phyloP scores from a whole-genome alignment of 305 asterid species.

The Plantago rigida region DNA sequence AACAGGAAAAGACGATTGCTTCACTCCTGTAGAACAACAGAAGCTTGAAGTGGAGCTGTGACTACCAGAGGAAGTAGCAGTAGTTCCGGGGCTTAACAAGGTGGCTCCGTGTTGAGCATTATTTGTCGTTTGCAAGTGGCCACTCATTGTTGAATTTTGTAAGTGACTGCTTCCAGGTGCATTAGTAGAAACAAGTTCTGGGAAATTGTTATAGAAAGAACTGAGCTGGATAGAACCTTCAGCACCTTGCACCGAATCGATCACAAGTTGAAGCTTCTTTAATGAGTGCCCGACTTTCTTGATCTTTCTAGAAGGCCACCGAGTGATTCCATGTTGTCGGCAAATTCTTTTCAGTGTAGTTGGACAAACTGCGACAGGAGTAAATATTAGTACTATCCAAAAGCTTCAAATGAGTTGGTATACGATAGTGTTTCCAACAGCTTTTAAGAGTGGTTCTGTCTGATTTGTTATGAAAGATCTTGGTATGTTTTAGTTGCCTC shows the following conservation, averaged over 20 bases:
- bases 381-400: background rate
- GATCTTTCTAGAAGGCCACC: constrained; percentile 61
- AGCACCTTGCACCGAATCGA: constrained; percentile 52
- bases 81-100: constrained; percentile 36
- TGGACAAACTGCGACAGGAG: constrained; percentile 41
- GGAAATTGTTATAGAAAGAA: constrained; percentile 52
- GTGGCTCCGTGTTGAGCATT: constrained; percentile 34
- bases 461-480: too few relatives aligned
- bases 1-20: constrained; percentile 33
- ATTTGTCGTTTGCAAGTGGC: constrained; percentile 17
- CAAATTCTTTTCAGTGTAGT: constrained; percentile 60
- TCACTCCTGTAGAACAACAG: constrained; percentile 45
- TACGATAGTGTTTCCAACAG: background rate
- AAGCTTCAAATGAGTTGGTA: background rate
- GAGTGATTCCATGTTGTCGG: constrained; percentile 49
- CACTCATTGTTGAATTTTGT: constrained; percentile 16
- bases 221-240: constrained; percentile 47
- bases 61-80: constrained; percentile 53
- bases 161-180: constrained; percentile 27
- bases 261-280: constrained; percentile 53
- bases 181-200: constrained; percentile 42
- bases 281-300: constrained; percentile 47
- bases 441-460: background rate
- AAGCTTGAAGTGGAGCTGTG: constrained; percentile 58
- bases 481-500: too few relatives aligned